Conservation (phyloP, 1,284 basidiomycete genomes). For the Naganishia cerealis region DNA sequence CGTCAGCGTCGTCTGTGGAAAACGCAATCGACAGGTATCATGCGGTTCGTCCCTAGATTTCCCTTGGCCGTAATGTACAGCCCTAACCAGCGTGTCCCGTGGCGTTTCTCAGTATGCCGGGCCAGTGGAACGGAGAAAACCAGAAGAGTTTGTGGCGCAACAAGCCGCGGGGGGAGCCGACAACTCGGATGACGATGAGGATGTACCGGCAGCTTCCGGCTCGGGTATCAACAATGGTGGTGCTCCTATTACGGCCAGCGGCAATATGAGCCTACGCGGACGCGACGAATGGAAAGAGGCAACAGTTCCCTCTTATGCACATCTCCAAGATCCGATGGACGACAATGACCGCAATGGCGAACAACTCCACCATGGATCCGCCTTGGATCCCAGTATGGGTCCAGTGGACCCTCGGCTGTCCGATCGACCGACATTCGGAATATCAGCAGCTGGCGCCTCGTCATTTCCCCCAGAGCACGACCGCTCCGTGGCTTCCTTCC, state of each 20-base stretch:
- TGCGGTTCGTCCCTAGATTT: conserved; percentile 38
- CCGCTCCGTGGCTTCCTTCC: not conserved
- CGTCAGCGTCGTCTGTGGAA: conserved; percentile 47
- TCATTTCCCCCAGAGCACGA: conserved; percentile 12
- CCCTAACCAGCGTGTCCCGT: not conserved
- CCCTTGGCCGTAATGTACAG: not conserved
- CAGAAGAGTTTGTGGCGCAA: conserved; percentile 50
- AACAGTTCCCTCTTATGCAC: conserved; percentile 18
- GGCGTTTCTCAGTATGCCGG: conserved; percentile 48
- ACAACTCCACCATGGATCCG: not conserved
- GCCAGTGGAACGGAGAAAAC: conserved; percentile 52
- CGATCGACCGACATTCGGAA: not conserved
- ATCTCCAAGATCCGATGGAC: not conserved
- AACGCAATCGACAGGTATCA: conserved; percentile 50
- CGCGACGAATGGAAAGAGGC: conserved; percentile 36
- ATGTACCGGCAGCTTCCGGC: conserved; percentile 19
- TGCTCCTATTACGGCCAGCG: conserved; percentile 21
- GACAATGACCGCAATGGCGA: not conserved
- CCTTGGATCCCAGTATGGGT: not conserved
- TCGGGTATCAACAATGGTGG: conserved; percentile 12
- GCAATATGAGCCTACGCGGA: conserved; percentile 33
- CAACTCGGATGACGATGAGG: conserved; percentile 28
- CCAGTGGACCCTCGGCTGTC: conserved; percentile 21
- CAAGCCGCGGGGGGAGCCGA: conserved; percentile 30
- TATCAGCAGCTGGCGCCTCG: not conserved